phyloP scores from a whole-genome alignment of 441 rosid species.

The Croton setiger region DNA sequence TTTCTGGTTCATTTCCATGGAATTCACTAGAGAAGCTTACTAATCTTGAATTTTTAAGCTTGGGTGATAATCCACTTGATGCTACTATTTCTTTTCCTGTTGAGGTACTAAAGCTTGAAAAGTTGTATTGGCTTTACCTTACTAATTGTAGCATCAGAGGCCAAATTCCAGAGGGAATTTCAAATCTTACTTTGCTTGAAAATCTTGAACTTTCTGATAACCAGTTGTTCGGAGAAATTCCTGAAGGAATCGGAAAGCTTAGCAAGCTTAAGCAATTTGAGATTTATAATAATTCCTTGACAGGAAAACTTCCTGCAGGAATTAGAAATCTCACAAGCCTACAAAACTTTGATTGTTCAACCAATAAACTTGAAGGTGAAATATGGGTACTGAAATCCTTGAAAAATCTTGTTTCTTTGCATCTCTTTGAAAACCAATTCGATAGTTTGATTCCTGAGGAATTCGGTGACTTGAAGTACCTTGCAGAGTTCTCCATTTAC shows the following conservation, averaged over 20 bases:
- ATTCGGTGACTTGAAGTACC: constrained; percentile 56
- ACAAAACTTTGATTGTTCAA: constrained; percentile 55
- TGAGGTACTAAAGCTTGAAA: constrained; percentile 42
- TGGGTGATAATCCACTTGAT: constrained; percentile 68
- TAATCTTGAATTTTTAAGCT: constrained; percentile 48
- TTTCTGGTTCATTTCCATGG: constrained; percentile 76
- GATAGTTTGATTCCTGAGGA: constrained; percentile 70
- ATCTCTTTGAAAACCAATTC: constrained; percentile 54
- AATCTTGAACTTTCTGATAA: constrained; percentile 63
- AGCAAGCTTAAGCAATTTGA: constrained; percentile 61
- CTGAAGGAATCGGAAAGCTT: constrained; percentile 58
- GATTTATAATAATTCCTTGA: constrained; percentile 51
- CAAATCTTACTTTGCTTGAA: constrained; percentile 50
- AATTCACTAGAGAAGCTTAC: constrained; percentile 51
- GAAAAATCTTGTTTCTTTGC: constrained; percentile 55
- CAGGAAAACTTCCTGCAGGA: constrained; percentile 72
- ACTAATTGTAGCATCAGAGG: constrained; percentile 65
- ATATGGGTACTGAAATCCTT: constrained; percentile 49
- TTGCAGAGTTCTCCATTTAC: constrained; percentile 62
- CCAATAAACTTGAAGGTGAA: constrained; percentile 61
- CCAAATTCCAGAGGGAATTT: constrained; percentile 54
- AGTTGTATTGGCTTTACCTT: constrained; percentile 57
- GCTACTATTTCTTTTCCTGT: constrained; percentile 43
- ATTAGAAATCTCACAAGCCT: constrained; percentile 63
- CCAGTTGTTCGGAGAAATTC: constrained; percentile 55